These are phyloP conservation scores for Cryptococcus floricola DNA, from an alignment of 1,284 basidiomycete genomes.

Conservation along the genomic window DNA sequence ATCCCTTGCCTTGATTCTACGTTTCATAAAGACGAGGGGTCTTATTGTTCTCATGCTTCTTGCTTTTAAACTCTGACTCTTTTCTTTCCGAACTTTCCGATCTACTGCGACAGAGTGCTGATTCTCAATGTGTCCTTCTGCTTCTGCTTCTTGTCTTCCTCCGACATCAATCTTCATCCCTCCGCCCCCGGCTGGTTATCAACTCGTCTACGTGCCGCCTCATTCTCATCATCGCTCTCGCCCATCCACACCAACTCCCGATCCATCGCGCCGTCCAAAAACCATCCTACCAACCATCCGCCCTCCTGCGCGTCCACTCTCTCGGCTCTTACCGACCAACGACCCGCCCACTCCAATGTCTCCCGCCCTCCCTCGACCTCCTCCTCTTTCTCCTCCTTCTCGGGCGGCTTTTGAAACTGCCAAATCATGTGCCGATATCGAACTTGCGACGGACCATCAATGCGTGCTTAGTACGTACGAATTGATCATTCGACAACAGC, in stretches of 20 bases:
- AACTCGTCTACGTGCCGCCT: slow-evolving; percentile 19
- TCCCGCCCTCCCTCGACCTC: not conserved
- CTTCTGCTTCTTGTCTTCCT: not conserved
- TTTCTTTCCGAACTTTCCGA: not conserved
- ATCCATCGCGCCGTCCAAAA: not conserved
- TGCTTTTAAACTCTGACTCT: not conserved
- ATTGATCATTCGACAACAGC: slow-evolving; percentile 78
- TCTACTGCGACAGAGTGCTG: not conserved
- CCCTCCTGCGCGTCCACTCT: not conserved
- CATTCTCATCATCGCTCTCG: not conserved
- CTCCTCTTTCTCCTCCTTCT: not conserved
- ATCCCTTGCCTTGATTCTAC: not conserved
- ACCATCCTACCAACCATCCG: not conserved
- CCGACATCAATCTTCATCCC: slow-evolving; percentile 8
- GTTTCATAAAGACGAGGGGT: not conserved
- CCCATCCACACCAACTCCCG: slow-evolving; percentile 1
- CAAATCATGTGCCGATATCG: too few relatives aligned
- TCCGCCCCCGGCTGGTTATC: slow-evolving; percentile 17
- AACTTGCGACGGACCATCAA: slow-evolving; percentile 18
- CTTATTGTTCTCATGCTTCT: not conserved
- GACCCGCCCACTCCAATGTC: not conserved
- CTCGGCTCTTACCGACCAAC: slow-evolving; percentile 3
- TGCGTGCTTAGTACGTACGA: slow-evolving; percentile 67
- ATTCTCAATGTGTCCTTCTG: not conserved
- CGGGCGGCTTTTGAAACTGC: too few relatives aligned